Conservation (phyloP, 2,329 filamentous ascomycete species). For the Colletotrichum shisoi region DNA sequence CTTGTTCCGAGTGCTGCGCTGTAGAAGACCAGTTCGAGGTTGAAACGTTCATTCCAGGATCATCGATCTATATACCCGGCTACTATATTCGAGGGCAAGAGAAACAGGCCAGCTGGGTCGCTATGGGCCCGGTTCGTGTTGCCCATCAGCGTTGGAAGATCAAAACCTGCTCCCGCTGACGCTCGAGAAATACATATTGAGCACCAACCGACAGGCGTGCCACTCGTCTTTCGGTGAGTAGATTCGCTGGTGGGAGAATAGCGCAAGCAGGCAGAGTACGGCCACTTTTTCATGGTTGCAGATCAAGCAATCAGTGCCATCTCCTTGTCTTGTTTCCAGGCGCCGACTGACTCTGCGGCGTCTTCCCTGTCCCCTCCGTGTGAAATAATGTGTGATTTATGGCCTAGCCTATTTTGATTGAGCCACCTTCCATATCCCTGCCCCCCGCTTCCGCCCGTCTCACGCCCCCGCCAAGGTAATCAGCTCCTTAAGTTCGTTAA, state of each 20-base stretch:
- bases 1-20: slow-evolving; percentile 25
- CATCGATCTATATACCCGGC: slow-evolving; percentile 28
- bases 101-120: slow-evolving; percentile 4
- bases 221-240: background rate
- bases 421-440: too few relatives aligned
- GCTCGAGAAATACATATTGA: background rate
- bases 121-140: slow-evolving; percentile 8
- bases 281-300: slow-evolving; percentile 23
- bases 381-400: too few relatives aligned
- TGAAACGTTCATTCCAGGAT: slow-evolving; percentile 39
- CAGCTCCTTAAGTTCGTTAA: too few relatives aligned
- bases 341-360: slow-evolving; percentile 12
- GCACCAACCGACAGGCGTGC: slow-evolving; percentile 9
- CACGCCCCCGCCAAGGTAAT: too few relatives aligned
- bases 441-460: too few relatives aligned
- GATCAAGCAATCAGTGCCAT: slow-evolving; percentile 27
- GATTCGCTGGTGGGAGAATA: slow-evolving; percentile 12
- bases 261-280: background rate
- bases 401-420: too few relatives aligned
- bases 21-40: slow-evolving; percentile 36
- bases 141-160: slow-evolving; percentile 2
- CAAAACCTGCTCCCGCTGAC: background rate
- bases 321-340: slow-evolving; percentile 24
- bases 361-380: slow-evolving; percentile 33
- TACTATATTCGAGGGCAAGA: slow-evolving; percentile 7